Percentiles rank a stretch among this genome's conserved stretches.
Evolutionary conservation across 176 grass and related monocot genomes (phyloP).

Genomic region (Areca catechu): DNA sequence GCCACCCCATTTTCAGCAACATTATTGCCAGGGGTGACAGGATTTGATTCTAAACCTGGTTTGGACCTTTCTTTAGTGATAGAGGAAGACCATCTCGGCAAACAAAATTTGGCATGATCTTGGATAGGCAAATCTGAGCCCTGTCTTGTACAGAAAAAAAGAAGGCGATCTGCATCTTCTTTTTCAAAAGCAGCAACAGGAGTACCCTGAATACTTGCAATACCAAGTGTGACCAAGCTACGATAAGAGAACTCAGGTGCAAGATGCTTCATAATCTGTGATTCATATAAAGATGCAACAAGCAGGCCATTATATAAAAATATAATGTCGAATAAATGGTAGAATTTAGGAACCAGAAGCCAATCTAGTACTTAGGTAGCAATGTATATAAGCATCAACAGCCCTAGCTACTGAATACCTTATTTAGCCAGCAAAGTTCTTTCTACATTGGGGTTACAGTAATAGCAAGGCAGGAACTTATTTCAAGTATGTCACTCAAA

Average conservation of each 20-base stretch:
- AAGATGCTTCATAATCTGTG: conserved; percentile 84
- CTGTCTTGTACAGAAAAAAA: conserved; percentile 75
- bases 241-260: conserved; percentile 68
- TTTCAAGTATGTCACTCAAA: no score
- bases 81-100: conserved; percentile 55
- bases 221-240: conserved; percentile 86
- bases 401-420: no score
- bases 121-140: conserved; percentile 29
- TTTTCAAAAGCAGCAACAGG: conserved; percentile 86
- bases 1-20: conserved; percentile 31
- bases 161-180: conserved; percentile 77
- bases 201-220: conserved; percentile 73
- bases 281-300: not conserved
- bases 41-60: conserved; percentile 35
- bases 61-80: conserved; percentile 50
- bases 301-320: not conserved
- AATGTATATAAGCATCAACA: no score
- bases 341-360: no score
- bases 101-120: conserved; percentile 33
- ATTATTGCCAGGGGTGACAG: conserved; percentile 17
- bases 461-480: no score
- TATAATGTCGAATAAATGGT: not conserved
- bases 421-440: no score
- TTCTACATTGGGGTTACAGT: no score
- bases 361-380: no score